Evolutionary conservation across 352 stramenopile genomes (phyloP), one percentile per base, ranked within the genome.

Genomic region (Pythium aphanidermatum): DNA sequence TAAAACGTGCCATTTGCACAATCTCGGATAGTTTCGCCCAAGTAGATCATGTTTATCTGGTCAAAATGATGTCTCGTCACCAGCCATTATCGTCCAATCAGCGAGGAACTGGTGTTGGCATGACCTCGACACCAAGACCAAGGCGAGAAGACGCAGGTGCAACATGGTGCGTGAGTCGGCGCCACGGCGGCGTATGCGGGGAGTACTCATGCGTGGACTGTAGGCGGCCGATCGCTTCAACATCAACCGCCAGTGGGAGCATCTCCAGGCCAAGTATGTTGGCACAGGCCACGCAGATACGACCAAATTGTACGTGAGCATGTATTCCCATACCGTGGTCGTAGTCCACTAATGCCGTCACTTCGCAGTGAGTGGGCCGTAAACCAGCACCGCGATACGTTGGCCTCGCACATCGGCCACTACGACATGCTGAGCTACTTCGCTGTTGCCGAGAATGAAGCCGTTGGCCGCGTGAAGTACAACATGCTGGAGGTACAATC

Each of bases 351-450:
- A 19, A 19, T 46, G 19, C 10, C 17, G 12, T 26, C 4, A 2
- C 24, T 34, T 5, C 31, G 27, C 58, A 96, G 88, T 65, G 96
- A 99, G 68, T 99, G 94, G 93, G 75, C 95, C 0, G 95, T 96
- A 16, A 99, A 99, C 70, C 95, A 98, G 73, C 96, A 99, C 66
- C 92, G 97, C 11, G 97, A 99, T 69, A 98, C 95, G 7, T 74
- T 98, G 28, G 95, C 96, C 5, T 98, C 86, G 40, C 94, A 98
- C 59, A 60, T 99, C 21, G 96, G 96, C 21, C 96, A 99, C 68
- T 92, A 93, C 54, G 96, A 99, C 76, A 96, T 98, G 83, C 60
- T 99, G 7, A 86, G 70, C 21, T 99, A 98, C 70, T 98, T 98
- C 63, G 92, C 95, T 8, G 93, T 98, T 28, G 96, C 95, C 12